A percentile compares a stretch with the other conserved stretches of the same genome.
Conservation (phyloP, 345 rosid species). For the Salix koriyanagi region DNA sequence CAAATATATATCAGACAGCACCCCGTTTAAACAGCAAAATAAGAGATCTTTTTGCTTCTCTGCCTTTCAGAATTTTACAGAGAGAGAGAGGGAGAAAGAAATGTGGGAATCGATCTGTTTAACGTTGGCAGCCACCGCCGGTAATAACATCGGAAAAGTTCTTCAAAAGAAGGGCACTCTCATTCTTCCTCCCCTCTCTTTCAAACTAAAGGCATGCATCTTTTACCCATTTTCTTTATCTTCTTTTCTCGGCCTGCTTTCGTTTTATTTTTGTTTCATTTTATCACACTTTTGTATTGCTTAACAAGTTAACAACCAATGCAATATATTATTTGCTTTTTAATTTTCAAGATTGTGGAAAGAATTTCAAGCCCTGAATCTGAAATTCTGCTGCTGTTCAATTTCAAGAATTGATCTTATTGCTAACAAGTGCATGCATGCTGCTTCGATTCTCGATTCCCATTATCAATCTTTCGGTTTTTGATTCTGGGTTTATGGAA, state of each 20-base stretch:
- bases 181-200: conserved; percentile 92
- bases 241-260: background rate
- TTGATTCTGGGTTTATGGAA: background rate
- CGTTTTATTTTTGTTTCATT: background rate
- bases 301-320: background rate
- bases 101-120: conserved; percentile 92
- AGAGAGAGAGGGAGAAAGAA: conserved; percentile 2
- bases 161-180: conserved; percentile 96
- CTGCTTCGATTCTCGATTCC: background rate
- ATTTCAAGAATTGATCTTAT: background rate
- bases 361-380: background rate
- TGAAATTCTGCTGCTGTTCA: background rate
- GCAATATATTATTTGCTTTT: background rate
- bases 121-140: conserved; percentile 92
- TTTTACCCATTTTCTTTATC: background rate
- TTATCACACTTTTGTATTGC: background rate
- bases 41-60: background rate
- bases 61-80: background rate
- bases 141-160: conserved; percentile 92
- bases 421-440: background rate
- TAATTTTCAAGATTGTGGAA: background rate
- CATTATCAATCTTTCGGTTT: background rate
- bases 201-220: conserved; percentile 73
- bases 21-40: background rate
- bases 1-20: background rate